phyloP scores from a whole-genome alignment of 2,329 filamentous ascomycete genomes.

The Blastomyces gilchristii region DNA sequence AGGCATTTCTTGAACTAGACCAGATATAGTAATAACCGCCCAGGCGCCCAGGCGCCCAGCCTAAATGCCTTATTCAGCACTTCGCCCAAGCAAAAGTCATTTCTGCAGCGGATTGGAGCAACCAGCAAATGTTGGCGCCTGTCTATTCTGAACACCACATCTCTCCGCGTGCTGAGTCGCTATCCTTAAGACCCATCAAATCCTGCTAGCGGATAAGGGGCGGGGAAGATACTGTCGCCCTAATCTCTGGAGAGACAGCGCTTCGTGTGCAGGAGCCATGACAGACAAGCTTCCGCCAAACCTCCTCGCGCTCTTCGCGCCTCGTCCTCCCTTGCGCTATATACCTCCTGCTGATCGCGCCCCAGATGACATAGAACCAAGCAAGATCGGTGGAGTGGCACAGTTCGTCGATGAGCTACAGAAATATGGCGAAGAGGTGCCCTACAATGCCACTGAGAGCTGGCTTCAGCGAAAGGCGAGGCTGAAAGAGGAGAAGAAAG shows the following conservation, averaged over 20 bases:
- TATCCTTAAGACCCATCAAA: not conserved
- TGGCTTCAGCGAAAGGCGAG: conserved; percentile 84
- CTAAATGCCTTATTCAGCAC: not conserved
- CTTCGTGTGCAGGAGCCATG: conserved; percentile 44
- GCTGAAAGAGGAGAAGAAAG: conserved; percentile 68
- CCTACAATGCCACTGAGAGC: conserved; percentile 75
- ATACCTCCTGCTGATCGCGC: conserved; percentile 73
- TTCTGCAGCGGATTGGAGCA: not conserved
- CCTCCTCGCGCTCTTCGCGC: conserved; percentile 86
- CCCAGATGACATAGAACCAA: conserved; percentile 69
- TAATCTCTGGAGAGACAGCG: not conserved
- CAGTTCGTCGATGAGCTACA: conserved; percentile 63
- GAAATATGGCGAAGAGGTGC: conserved; percentile 67
- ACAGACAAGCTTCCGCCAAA: conserved; percentile 94
- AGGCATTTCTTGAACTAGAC: not conserved
- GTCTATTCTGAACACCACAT: not conserved
- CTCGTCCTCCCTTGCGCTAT: conserved; percentile 83
- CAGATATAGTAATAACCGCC: not conserved
- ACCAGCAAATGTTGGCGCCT: not conserved
- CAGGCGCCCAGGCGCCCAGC: too few species aligned
- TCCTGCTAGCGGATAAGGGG: not conserved
- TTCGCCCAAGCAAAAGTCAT: not conserved
- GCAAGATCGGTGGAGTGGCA: conserved; percentile 61
- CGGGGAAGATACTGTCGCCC: not conserved
- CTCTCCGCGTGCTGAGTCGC: not conserved